Conservation (phyloP, 164 flowering plant genomes). For the Taxillus chinensis region DNA sequence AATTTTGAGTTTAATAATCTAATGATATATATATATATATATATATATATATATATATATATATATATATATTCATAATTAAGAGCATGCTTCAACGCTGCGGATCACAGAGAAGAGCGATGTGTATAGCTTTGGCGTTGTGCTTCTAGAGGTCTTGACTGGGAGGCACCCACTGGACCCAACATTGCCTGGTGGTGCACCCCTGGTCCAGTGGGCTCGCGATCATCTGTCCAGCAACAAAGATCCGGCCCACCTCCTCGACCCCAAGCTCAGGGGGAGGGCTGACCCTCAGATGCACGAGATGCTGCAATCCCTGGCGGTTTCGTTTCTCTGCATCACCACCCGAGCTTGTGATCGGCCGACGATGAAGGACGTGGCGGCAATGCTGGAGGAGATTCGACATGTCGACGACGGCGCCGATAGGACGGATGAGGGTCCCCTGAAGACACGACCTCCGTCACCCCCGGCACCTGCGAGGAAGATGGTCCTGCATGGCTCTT, state of each 20-base stretch:
- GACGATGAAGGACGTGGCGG: conserved; percentile 80
- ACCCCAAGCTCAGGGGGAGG: conserved; percentile 59
- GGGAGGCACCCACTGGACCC: conserved; percentile 93
- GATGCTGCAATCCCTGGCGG: conserved; percentile 78
- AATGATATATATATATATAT: too few relatives aligned
- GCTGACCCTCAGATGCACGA: conserved; percentile 73
- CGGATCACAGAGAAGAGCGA: conserved; percentile 83
- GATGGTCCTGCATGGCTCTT: conserved; percentile 46
- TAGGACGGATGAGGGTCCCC: conserved; percentile 26
- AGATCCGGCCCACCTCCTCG: conserved; percentile 61
- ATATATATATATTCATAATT: neutral
- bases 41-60: neutral
- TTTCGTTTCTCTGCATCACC: conserved; percentile 69
- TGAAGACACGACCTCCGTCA: conserved; percentile 20
- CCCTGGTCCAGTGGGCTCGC: conserved; percentile 76
- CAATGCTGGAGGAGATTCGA: conserved; percentile 79
- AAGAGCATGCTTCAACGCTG: conserved; percentile 80
- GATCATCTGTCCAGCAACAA: conserved; percentile 53
- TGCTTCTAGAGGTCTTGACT: conserved; percentile 76
- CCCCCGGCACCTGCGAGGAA: conserved; percentile 24
- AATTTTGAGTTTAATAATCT: too few relatives aligned
- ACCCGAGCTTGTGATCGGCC: conserved; percentile 63
- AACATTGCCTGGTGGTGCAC: conserved; percentile 69
- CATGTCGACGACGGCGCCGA: conserved; percentile 26
- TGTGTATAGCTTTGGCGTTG: conserved; percentile 86